Evolutionary conservation across 176 grass and related monocot species (phyloP).

Genomic region (Oryza meridionalis): DNA sequence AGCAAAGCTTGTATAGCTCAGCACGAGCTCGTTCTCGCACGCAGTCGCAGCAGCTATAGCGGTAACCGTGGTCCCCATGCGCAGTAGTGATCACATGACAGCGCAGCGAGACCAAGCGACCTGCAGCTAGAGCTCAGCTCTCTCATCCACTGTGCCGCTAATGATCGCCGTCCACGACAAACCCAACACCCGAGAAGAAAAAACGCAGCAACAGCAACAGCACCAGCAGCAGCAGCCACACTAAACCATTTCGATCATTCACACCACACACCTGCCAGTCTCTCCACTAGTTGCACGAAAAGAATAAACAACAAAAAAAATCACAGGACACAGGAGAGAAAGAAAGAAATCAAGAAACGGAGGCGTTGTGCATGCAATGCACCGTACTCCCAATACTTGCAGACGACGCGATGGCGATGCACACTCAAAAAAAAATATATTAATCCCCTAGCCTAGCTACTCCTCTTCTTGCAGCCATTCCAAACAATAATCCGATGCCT

Average conservation of each 20-base stretch:
- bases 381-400: too few relatives aligned
- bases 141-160: neutral
- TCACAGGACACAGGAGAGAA: neutral
- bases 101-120: neutral
- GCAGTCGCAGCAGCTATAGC: too few relatives aligned
- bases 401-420: neutral
- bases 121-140: neutral
- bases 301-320: neutral
- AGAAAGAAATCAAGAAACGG: neutral
- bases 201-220: neutral
- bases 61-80: neutral
- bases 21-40: neutral
- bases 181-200: slow-evolving; percentile 39
- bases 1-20: neutral
- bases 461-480: neutral
- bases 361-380: neutral
- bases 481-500: neutral
- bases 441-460: neutral
- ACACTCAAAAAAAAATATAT: slow-evolving; percentile 18
- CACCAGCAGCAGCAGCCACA: neutral
- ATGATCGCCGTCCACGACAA: slow-evolving; percentile 54
- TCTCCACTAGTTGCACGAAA: neutral
- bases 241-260: neutral
- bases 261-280: neutral
- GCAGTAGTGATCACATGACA: slow-evolving; percentile 32